Evolutionary conservation across 2,329 filamentous ascomycete genomes (phyloP).

Genomic region (Diplocarpon mali): DNA sequence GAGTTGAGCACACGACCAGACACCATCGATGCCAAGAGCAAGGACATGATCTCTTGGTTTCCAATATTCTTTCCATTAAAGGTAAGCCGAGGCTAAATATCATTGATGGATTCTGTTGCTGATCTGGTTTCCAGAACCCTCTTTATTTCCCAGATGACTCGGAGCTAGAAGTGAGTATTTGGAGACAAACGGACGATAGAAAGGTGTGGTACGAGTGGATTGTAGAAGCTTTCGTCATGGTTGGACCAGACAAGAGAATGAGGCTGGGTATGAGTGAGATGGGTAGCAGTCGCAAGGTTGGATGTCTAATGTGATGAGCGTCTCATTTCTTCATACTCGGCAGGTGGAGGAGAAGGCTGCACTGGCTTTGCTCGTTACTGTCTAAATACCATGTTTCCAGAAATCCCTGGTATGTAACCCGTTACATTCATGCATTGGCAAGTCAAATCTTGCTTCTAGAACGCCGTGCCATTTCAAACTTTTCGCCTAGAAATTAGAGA

Average conservation of each 20-base stretch:
- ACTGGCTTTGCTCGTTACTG: background rate
- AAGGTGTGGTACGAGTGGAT: conserved; percentile 99
- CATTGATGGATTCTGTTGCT: conserved; percentile 4
- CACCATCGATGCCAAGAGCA: conserved; percentile 83
- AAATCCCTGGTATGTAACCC: conserved; percentile 12
- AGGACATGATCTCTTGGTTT: conserved; percentile 99
- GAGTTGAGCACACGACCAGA: conserved; percentile 91
- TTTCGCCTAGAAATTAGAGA: conserved; percentile 6
- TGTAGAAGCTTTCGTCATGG: conserved; percentile 69
- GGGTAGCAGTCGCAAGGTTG: conserved; percentile 58
- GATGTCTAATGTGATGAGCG: conserved; percentile 53
- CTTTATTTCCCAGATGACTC: conserved; percentile 75
- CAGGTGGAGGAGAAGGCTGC: background rate
- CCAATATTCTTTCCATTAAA: conserved; percentile 96
- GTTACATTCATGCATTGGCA: conserved; percentile 16
- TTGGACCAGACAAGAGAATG: conserved; percentile 48
- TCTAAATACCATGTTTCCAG: background rate
- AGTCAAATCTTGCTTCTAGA: conserved; percentile 16
- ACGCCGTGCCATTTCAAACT: conserved; percentile 21
- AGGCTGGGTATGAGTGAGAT: conserved; percentile 56
- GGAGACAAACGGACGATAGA: conserved; percentile 86
- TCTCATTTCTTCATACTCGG: background rate
- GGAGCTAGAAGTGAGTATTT: conserved; percentile 86
- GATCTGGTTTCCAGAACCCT: conserved; percentile 50
- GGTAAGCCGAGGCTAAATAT: conserved; percentile 38